A percentile compares a stretch with the other conserved stretches of the same genome.
Evolutionary conservation across 169 alveolate species (phyloP).

Genomic region (Plasmodium chabaudi): DNA sequence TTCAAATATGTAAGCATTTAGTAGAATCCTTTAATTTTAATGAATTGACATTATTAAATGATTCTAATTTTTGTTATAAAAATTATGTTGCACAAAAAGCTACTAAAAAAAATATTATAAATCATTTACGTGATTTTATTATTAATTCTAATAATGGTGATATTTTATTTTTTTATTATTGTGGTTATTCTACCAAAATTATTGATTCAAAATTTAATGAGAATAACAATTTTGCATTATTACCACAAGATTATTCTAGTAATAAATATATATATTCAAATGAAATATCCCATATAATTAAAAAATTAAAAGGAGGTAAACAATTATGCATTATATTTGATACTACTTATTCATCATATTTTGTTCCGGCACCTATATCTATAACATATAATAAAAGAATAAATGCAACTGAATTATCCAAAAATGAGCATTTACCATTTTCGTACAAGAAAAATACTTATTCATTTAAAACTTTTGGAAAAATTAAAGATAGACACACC

Average conservation of each 20-base stretch:
- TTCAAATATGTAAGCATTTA: slow-evolving; percentile 43
- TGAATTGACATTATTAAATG: slow-evolving; percentile 55
- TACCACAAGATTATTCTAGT: slow-evolving; percentile 66
- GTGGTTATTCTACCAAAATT: slow-evolving; percentile 65
- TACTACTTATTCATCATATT: slow-evolving; percentile 67
- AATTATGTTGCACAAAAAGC: slow-evolving; percentile 63
- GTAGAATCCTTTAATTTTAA: slow-evolving; percentile 35
- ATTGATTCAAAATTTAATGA: slow-evolving; percentile 65
- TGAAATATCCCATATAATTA: slow-evolving; percentile 59
- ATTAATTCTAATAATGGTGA: slow-evolving; percentile 66
- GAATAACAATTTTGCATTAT: slow-evolving; percentile 62
- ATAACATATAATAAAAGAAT: slow-evolving; percentile 62
- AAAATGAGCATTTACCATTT: slow-evolving; percentile 7
- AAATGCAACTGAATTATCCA: slow-evolving; percentile 43
- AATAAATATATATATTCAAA: slow-evolving; percentile 70
- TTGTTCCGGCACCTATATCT: slow-evolving; percentile 36
- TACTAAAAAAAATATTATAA: slow-evolving; percentile 48
- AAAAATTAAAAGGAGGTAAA: slow-evolving; percentile 70
- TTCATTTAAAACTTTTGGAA: slow-evolving; percentile 54
- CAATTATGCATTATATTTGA: slow-evolving; percentile 66
- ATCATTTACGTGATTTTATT: slow-evolving; percentile 30
- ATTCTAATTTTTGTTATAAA: slow-evolving; percentile 48
- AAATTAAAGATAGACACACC: slow-evolving; percentile 45
- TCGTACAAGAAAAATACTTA: slow-evolving; percentile 19
- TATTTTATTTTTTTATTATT: slow-evolving; percentile 65